Percentiles rank a stretch among this genome's conserved stretches.
These are phyloP conservation scores for Penicillium dipodomyicola DNA, from an alignment of 495 filamentous ascomycete genomes.

Conservation along the genomic window DNA sequence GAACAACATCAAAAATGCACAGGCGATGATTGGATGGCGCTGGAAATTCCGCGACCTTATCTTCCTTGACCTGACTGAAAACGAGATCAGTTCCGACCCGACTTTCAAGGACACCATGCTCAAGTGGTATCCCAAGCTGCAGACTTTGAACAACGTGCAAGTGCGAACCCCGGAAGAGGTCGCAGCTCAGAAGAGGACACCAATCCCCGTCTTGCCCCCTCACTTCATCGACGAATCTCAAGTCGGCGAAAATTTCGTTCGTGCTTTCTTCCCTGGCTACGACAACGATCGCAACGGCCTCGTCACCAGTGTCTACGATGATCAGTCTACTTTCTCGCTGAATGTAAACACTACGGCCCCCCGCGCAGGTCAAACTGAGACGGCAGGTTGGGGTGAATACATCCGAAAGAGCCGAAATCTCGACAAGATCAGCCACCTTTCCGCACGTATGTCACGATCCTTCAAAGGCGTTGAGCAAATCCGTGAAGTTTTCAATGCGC, in stretches of 20 bases:
- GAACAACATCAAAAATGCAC: constrained; percentile 66
- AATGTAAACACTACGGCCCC: constrained; percentile 65
- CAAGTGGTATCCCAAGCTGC: constrained; percentile 76
- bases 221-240: constrained; percentile 73
- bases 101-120: constrained; percentile 68
- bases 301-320: constrained; percentile 69
- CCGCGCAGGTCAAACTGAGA: constrained; percentile 43
- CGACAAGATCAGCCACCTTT: constrained; percentile 58
- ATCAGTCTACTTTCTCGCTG: constrained; percentile 72
- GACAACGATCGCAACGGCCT: constrained; percentile 68
- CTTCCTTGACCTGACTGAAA: constrained; percentile 72
- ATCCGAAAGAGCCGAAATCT: constrained; percentile 82
- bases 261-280: constrained; percentile 69
- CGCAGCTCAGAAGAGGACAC: constrained; percentile 51
- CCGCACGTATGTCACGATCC: constrained; percentile 59
- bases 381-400: constrained; percentile 66
- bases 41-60: constrained; percentile 73
- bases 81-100: constrained; percentile 64
- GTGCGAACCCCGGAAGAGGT: constrained; percentile 69
- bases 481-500: constrained; percentile 58
- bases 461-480: constrained; percentile 67
- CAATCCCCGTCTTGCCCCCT: constrained; percentile 65
- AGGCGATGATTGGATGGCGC: constrained; percentile 64
- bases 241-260: constrained; percentile 72
- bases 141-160: constrained; percentile 65